These are phyloP conservation scores for Neurospora sp. DNA, from an alignment of 2,329 filamentous ascomycete genomes.

Conservation along the genomic window DNA sequence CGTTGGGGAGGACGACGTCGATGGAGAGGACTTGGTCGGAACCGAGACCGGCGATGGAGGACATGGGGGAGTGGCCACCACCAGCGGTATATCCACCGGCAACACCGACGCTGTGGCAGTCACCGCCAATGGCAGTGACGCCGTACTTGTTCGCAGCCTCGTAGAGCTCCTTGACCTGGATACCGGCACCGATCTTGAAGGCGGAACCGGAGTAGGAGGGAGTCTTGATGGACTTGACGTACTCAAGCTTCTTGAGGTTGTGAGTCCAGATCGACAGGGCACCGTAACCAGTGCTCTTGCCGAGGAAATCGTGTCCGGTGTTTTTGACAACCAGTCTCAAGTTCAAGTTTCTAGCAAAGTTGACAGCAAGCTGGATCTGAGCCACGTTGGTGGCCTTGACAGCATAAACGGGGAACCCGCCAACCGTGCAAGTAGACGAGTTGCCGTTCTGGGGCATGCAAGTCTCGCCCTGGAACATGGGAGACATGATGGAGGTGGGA, in stretches of 20 bases:
- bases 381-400: constrained; percentile 27
- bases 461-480: constrained; percentile 24
- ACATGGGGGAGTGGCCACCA: constrained; percentile 45
- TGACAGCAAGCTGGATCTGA: constrained; percentile 30
- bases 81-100: constrained; percentile 37
- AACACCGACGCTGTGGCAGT: constrained; percentile 37
- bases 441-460: constrained; percentile 21
- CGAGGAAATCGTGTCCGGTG: constrained; percentile 43
- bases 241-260: constrained; percentile 15
- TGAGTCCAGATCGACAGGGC: constrained; percentile 23
- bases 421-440: constrained; percentile 24
- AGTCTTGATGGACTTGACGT: constrained; percentile 5
- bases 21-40: constrained; percentile 38
- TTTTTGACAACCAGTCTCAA: constrained; percentile 34
- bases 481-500: constrained; percentile 23
- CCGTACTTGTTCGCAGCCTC: constrained; percentile 34
- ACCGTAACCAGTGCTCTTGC: constrained; percentile 27
- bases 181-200: constrained; percentile 38
- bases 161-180: constrained; percentile 40
- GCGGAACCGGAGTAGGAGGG: constrained; percentile 12
- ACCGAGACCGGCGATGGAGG: constrained; percentile 38
- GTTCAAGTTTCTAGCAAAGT: constrained; percentile 30
- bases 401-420: constrained; percentile 29
- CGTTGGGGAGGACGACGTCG: constrained; percentile 38
- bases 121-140: constrained; percentile 41